Conservation (phyloP, 306 rosid genomes). For the Nissolia schottii region DNA sequence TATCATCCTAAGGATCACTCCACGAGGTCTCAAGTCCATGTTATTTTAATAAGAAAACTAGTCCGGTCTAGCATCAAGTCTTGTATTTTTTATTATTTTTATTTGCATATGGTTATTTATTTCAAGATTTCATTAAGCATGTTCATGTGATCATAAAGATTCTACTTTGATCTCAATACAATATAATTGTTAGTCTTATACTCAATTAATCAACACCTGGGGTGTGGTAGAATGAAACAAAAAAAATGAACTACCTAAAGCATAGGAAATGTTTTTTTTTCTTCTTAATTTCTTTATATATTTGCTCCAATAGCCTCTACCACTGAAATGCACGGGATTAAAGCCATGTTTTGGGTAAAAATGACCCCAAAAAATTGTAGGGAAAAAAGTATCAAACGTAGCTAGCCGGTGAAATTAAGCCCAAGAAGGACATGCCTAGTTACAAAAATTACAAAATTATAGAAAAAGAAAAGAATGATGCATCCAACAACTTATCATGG, state of each 20-base stretch:
- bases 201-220: slow-evolving; percentile 10
- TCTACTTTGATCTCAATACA: slow-evolving; percentile 42
- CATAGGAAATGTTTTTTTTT: not conserved
- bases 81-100: not conserved
- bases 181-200: not conserved
- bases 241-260: not conserved
- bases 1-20: not conserved
- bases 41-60: not conserved
- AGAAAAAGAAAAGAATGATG: not conserved
- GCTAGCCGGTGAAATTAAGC: not conserved
- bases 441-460: slow-evolving; percentile 1
- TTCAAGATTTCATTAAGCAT: slow-evolving; percentile 34
- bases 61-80: not conserved
- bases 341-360: not conserved
- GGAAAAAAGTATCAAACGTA: slow-evolving; percentile 15
- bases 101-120: slow-evolving; percentile 3
- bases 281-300: not conserved
- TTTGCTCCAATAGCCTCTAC: not conserved
- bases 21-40: not conserved
- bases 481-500: not conserved
- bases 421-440: not conserved
- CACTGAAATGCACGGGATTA: slow-evolving; percentile 3
- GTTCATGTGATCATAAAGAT: slow-evolving; percentile 54
- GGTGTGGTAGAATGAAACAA: slow-evolving; percentile 4
- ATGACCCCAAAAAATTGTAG: not conserved